Conservation (phyloP, 441 rosid genomes). For the Eugenia klotzschiana region DNA sequence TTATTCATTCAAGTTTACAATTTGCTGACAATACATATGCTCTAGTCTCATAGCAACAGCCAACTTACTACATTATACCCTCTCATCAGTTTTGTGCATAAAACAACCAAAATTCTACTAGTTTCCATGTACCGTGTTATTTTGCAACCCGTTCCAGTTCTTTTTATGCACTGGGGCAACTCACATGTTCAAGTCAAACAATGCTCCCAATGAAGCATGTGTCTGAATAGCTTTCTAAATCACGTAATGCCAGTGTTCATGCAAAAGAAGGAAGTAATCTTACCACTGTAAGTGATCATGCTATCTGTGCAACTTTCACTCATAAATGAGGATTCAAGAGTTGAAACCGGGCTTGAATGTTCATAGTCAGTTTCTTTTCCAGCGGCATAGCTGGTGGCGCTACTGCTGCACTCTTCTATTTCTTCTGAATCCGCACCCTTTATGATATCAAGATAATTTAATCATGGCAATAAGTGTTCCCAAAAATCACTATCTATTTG, state of each 20-base stretch:
- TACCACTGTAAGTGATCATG: conserved; percentile 14
- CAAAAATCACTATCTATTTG: background rate
- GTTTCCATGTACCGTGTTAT: background rate
- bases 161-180: background rate
- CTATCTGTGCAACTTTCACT: conserved; percentile 15
- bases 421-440: conserved; percentile 18
- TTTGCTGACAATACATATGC: background rate
- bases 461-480: background rate
- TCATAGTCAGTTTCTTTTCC: conserved; percentile 19
- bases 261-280: background rate
- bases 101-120: background rate
- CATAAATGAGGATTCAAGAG: conserved; percentile 24
- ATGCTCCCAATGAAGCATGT: background rate
- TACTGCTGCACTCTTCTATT: conserved; percentile 21
- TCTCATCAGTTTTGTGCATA: background rate
- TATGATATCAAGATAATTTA: background rate
- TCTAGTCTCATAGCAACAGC: background rate
- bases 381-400: conserved; percentile 15
- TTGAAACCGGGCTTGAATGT: conserved; percentile 19
- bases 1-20: background rate
- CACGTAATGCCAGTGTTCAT: background rate
- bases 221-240: background rate
- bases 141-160: background rate
- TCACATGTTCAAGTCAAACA: background rate
- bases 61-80: background rate